Conservation (phyloP, 1,284 basidiomycete species). For the Cutaneotrichosporon sp. region DNA sequence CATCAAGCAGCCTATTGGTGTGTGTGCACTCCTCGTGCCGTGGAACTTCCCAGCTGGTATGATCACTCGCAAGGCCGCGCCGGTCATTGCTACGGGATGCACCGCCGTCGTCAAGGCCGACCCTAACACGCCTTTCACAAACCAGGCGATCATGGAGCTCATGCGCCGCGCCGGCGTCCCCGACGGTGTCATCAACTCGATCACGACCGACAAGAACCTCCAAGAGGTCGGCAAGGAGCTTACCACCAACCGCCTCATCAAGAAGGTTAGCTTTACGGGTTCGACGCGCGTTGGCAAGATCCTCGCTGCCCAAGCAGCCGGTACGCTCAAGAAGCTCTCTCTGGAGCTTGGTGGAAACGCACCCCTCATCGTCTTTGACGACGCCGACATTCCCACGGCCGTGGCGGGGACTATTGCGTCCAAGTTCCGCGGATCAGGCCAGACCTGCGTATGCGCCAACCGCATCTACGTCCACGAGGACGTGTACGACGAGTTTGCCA, state of each 20-base stretch:
- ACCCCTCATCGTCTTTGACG: slow-evolving; percentile 74
- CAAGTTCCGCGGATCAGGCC: slow-evolving; percentile 91
- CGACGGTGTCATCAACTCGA: slow-evolving; percentile 90
- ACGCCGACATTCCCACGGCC: slow-evolving; percentile 89
- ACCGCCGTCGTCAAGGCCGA: slow-evolving; percentile 95
- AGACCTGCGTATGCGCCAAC: slow-evolving; percentile 63
- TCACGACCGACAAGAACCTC: slow-evolving; percentile 60
- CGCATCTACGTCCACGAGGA: slow-evolving; percentile 50
- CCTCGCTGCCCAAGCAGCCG: slow-evolving; percentile 76
- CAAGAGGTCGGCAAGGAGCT: slow-evolving; percentile 49
- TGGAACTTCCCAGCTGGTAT: slow-evolving; percentile 92
- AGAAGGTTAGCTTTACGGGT: slow-evolving; percentile 88
- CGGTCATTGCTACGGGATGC: slow-evolving; percentile 85
- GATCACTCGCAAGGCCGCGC: slow-evolving; percentile 60
- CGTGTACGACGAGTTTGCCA: slow-evolving; percentile 52
- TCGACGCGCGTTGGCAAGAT: slow-evolving; percentile 89
- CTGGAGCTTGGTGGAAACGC: slow-evolving; percentile 61
- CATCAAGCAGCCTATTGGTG: slow-evolving; percentile 90
- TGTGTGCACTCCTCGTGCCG: slow-evolving; percentile 53
- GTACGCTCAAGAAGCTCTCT: slow-evolving; percentile 88
- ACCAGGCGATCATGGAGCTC: slow-evolving; percentile 70
- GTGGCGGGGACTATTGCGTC: slow-evolving; percentile 84
- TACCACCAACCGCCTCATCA: slow-evolving; percentile 45
- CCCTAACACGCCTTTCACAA: slow-evolving; percentile 91
- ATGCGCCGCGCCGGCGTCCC: slow-evolving; percentile 85